Evolutionary conservation across 2,329 filamentous ascomycete genomes (phyloP).

Genomic region (Nothophoma quercina): DNA sequence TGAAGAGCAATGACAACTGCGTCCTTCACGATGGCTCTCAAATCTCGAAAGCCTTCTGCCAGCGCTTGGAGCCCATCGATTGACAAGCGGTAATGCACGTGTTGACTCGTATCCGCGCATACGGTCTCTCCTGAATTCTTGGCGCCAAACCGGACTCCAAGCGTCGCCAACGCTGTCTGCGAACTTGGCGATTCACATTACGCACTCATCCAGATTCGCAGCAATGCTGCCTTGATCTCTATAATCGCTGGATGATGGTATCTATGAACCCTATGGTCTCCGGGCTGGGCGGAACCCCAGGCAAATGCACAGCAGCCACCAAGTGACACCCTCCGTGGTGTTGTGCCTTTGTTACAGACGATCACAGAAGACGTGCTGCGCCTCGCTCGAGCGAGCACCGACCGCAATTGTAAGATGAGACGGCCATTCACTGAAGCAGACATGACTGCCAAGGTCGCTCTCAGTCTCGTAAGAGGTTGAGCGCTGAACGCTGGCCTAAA

Average conservation of each 20-base stretch:
- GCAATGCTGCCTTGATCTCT: conserved; percentile 1
- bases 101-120: too few species aligned
- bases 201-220: conserved; percentile 11
- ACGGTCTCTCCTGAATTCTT: conserved; percentile 1
- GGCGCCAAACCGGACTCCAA: conserved; percentile 16
- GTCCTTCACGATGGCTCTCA: too few species aligned
- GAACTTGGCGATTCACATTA: conserved; percentile 25
- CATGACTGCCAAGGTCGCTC: conserved; percentile 10
- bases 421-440: conserved; percentile 1
- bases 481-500: conserved; percentile 10
- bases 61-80: not conserved
- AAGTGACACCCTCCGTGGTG: not conserved
- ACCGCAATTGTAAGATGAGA: conserved; percentile 21
- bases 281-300: not conserved
- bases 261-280: not conserved
- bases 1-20: not conserved
- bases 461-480: conserved; percentile 8
- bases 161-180: conserved; percentile 18
- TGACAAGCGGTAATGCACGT: not conserved
- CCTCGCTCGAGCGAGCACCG: conserved; percentile 9
- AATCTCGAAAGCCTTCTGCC: too few species aligned
- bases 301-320: not conserved
- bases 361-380: not conserved
- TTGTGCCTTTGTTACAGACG: not conserved
- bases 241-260: conserved; percentile 1